Percentiles rank a stretch among this genome's conserved stretches.
These are phyloP conservation scores for Aspergillus incahuasiensis DNA, from an alignment of 495 filamentous ascomycete genomes.

Conservation along the genomic window DNA sequence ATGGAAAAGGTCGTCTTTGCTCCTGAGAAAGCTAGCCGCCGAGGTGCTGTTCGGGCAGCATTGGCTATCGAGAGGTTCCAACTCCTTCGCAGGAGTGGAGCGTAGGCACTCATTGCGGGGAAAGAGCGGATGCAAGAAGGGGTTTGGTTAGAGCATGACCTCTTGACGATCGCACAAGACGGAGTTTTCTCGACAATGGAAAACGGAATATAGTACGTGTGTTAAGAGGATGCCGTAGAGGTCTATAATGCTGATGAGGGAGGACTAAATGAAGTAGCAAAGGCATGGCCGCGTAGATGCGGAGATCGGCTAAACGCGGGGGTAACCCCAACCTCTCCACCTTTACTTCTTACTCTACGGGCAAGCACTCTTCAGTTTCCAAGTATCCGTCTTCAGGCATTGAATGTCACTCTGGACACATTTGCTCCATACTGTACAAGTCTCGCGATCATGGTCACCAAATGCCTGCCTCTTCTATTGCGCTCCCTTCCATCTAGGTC, in stretches of 20 bases:
- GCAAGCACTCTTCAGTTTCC: not conserved
- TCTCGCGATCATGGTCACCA: conserved; percentile 28
- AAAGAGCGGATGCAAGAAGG: not conserved
- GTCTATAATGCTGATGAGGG: not conserved
- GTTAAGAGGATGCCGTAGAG: not conserved
- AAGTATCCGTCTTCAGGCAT: not conserved
- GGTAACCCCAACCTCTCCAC: conserved; percentile 3
- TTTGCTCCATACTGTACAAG: not conserved
- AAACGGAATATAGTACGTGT: too few relatives aligned
- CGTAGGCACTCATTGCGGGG: conserved; percentile 10
- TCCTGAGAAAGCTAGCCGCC: not conserved
- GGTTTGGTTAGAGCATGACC: not conserved
- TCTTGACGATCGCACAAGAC: not conserved
- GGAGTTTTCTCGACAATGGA: not conserved
- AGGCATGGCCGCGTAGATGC: conserved; percentile 20
- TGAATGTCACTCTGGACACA: not conserved
- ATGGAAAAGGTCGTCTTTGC: not conserved
- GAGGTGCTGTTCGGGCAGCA: not conserved
- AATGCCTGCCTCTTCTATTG: conserved; percentile 27
- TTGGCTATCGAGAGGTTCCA: conserved; percentile 3
- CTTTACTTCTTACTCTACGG: not conserved
- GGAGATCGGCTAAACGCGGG: conserved; percentile 38
- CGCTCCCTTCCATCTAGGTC: conserved; percentile 28
- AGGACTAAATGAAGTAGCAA: not conserved
- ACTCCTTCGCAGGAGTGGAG: conserved; percentile 9